phyloP scores from a whole-genome alignment of 2,329 filamentous ascomycete species.

The Pezicula radicicola region DNA sequence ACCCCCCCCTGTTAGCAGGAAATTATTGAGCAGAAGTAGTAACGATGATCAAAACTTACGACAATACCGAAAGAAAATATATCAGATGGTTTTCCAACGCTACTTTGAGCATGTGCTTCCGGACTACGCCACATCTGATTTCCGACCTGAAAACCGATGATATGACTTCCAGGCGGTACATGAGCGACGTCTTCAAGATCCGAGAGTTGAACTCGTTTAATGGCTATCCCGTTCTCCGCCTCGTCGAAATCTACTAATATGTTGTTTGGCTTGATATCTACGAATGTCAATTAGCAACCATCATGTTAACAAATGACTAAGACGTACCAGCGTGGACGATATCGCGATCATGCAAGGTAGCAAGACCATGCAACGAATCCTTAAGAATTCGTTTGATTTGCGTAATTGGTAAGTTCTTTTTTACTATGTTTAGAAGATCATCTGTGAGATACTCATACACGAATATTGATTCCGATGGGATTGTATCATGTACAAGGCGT shows the following conservation, averaged over 20 bases:
- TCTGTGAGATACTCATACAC: slow-evolving; percentile 41
- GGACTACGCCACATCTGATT: slow-evolving; percentile 44
- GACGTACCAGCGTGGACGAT: slow-evolving; percentile 33
- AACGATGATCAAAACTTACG: slow-evolving; percentile 25
- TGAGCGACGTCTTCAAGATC: slow-evolving; percentile 39
- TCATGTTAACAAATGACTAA: slow-evolving; percentile 1
- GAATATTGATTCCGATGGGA: slow-evolving; percentile 41
- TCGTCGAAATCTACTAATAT: slow-evolving; percentile 37
- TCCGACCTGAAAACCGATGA: slow-evolving; percentile 34
- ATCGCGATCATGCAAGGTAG: slow-evolving; percentile 33
- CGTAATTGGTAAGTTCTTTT: slow-evolving; percentile 34
- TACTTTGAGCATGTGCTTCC: slow-evolving; percentile 38
- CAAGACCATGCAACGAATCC: slow-evolving; percentile 36
- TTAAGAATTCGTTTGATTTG: slow-evolving; percentile 40
- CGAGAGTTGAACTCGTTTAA: slow-evolving; percentile 35
- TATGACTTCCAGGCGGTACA: slow-evolving; percentile 32
- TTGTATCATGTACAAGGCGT: slow-evolving; percentile 36
- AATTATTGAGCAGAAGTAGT: background rate
- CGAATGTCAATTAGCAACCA: background rate
- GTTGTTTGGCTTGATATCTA: slow-evolving; percentile 42
- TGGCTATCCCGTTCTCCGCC: background rate
- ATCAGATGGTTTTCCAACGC: slow-evolving; percentile 36
- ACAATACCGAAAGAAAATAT: slow-evolving; percentile 43
- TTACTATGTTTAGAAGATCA: slow-evolving; percentile 38
- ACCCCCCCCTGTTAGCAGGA: no score